phyloP scores from a whole-genome alignment of 2,329 filamentous ascomycete species.

The Herpotrichia juniperi region DNA sequence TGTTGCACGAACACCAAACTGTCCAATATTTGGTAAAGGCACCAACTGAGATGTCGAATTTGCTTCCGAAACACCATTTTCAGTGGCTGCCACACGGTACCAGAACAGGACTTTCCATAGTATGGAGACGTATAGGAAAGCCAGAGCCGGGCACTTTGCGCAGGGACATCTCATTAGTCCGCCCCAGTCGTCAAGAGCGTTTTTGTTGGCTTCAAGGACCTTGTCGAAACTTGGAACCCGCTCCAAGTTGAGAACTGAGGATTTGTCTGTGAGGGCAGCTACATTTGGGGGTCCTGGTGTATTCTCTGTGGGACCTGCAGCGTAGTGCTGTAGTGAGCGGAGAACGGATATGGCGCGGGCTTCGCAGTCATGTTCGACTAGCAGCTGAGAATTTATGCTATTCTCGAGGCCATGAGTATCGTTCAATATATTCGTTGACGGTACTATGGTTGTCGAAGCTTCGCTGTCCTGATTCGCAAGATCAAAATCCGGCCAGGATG shows the following conservation, averaged over 20 bases:
- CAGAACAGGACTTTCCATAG: neutral
- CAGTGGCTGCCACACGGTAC: constrained; percentile 1
- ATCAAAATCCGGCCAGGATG: neutral
- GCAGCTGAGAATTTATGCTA: neutral
- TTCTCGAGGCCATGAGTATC: neutral
- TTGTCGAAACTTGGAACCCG: neutral
- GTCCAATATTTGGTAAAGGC: neutral
- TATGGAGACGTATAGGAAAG: constrained; percentile 1
- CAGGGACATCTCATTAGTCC: neutral
- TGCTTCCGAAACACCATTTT: neutral
- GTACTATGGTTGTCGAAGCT: neutral
- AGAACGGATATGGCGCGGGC: neutral
- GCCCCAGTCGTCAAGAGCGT: neutral
- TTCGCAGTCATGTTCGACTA: constrained; percentile 1
- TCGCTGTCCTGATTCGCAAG: neutral
- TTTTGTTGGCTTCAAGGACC: neutral
- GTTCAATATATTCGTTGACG: neutral
- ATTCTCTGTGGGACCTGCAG: neutral
- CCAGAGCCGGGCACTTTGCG: neutral
- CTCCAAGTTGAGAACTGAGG: neutral
- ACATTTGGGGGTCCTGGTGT: neutral
- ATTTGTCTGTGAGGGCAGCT: neutral
- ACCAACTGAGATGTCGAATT: neutral
- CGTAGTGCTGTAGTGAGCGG: neutral
- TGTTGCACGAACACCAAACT: neutral